Base-by-base conservation (phyloP, 805 yeast species). In the Barnettozyma sucrosica region DNA sequence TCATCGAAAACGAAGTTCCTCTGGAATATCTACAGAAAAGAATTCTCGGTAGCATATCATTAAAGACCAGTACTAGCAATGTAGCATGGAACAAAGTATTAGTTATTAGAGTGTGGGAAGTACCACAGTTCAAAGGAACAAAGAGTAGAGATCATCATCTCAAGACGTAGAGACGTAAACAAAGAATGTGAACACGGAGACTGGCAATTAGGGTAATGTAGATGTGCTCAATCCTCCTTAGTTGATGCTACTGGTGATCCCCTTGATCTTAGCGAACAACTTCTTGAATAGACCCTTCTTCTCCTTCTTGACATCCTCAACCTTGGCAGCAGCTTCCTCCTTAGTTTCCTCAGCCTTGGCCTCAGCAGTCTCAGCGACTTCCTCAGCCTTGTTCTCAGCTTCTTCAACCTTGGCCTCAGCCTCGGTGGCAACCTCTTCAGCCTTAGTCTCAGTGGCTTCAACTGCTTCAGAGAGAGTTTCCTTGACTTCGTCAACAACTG, bases 281-380 rank as follows among this genome's bases (percentile, higher is more conserved):
- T 55, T 60, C 55, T 60, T 58, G 46, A 52, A 41, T 46, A 55
- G 46, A 19, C 46, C 41, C 50, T 56, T 55, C 56, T 59, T 59
- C 45, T 55, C 63, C 23, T 47, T 56, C 38, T 51, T 51, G 38
- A 48, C 48, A 25, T 44, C 51, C 36, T 49, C 57, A 48, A 45
- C 48, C 36, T 51, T 40, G 42, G 38, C 20, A 14, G 26, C 47
- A 14, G 44, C 41, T 45, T 55, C 55, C 42, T 51, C 52, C 7
- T 30, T 51, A 18, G 48, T 43, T 19, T 44, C 54, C 32, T 48
- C 59, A 36, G 48, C 45, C 25, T 23, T 23, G 8, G 25, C 25
- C 8, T 23, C 25, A 30, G 45, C 43, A 8, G n/a, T n/a, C n/a
- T 26, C 40, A 21, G 39, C 36, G 16, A 45, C 43, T 18, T 30